These are phyloP conservation scores for Solanum bukasovii DNA, from an alignment of 257 asterid species.

Conservation along the genomic window DNA sequence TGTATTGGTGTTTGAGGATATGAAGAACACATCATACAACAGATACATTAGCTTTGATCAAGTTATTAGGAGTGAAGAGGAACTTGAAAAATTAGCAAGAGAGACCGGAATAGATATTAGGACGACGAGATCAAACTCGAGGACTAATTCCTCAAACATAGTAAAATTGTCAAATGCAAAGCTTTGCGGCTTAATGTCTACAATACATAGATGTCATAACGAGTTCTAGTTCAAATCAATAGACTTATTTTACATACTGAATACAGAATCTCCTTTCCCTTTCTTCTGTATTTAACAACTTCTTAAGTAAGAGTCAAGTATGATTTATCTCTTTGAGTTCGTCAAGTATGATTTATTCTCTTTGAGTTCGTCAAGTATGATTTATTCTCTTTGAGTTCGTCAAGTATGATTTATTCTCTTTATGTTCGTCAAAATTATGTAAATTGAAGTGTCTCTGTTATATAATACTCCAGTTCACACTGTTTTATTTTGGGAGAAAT, in stretches of 20 bases:
- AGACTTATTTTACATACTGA: background rate
- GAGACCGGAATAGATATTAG: conserved; percentile 35
- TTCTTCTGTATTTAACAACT: no score
- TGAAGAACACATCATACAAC: conserved; percentile 40
- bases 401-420: background rate
- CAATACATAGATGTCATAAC: conserved; percentile 30
- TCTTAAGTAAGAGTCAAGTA: no score
- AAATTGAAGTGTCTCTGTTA: background rate
- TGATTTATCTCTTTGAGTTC: no score
- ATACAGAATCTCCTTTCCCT: background rate
- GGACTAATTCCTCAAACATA: conserved; percentile 12
- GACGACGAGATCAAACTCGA: conserved; percentile 18
- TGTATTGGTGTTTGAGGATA: conserved; percentile 53
- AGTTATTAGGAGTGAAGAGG: conserved; percentile 34
- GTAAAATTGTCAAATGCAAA: conserved; percentile 43
- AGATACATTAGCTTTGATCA: conserved; percentile 74
- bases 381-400: no score
- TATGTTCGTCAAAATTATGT: background rate
- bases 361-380: no score
- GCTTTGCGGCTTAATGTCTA: conserved; percentile 39
- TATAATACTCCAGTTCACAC: no score
- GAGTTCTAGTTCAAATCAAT: background rate
- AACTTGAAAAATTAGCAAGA: conserved; percentile 33
- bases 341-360: no score
- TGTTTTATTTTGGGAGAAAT: no score